These are phyloP conservation scores for Platismatia glauca DNA, from an alignment of 495 filamentous ascomycete species.

Conservation along the genomic window DNA sequence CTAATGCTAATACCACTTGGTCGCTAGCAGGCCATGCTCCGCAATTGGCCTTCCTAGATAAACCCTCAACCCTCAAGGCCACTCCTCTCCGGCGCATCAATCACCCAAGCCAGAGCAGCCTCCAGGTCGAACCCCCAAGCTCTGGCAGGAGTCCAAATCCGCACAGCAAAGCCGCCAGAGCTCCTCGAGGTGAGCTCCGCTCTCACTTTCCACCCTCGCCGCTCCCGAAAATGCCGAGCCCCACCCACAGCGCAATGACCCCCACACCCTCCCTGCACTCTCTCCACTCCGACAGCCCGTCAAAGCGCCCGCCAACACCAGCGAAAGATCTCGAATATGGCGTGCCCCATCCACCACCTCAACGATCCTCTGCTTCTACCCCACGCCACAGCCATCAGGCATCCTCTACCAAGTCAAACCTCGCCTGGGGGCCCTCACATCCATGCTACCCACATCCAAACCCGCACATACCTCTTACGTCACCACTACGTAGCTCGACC, in stretches of 20 bases:
- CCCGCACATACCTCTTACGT: constrained; percentile 73
- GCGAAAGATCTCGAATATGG: constrained; percentile 23
- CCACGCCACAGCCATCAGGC: constrained; percentile 10
- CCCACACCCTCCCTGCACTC: constrained; percentile 6
- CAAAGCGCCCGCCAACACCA: constrained; percentile 20
- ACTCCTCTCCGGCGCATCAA: neutral
- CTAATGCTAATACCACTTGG: neutral
- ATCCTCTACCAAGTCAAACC: constrained; percentile 27
- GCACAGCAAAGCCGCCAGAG: neutral
- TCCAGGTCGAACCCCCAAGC: constrained; percentile 1
- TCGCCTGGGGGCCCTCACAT: constrained; percentile 76
- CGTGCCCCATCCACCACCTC: neutral
- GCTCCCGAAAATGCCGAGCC: neutral
- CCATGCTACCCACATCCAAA: constrained; percentile 91
- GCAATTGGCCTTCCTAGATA: constrained; percentile 2
- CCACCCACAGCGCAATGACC: neutral
- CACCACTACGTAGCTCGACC: constrained; percentile 62
- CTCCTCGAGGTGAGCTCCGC: neutral
- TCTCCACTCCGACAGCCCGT: constrained; percentile 18
- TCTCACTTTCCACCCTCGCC: neutral
- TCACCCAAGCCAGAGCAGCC: constrained; percentile 3
- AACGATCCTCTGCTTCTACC: constrained; percentile 4
- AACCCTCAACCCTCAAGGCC: neutral
- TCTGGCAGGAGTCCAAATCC: neutral
- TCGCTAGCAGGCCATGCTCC: constrained; percentile 5